Evolutionary conservation across 2,329 filamentous ascomycete species (phyloP), one percentile per base, ranked within the genome.

Genomic region (Colletotrichum spaethianum): DNA sequence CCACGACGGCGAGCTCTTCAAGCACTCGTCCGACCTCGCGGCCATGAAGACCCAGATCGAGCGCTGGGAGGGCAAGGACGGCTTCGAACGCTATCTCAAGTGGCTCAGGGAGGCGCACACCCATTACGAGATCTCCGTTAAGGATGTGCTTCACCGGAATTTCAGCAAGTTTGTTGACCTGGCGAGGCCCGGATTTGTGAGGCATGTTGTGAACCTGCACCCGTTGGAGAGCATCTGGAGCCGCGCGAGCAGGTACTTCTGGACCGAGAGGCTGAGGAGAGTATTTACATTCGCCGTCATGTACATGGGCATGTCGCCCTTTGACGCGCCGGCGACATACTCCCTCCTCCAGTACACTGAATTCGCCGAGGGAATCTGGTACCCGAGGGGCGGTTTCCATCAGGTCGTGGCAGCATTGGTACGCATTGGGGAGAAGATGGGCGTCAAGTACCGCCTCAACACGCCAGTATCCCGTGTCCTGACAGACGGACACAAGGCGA

Each of bases 241-340:
- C 8, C 83, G 93, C 36, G 90, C 92, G 3, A 84, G 88, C 33
- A 87, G 86, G 73, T 94, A 94, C 77, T 94, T 94, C 79, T 87
- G 85, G 84, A 92, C 91, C 0, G 92, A 94, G 77, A 84, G 92
- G 69, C 78, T 94, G 76, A 84, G 93, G 72, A 83, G 92, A 33
- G 92, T 93, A 0, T 94, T 94, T 75, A 94, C 93, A 0, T 94
- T 94, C 80, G 92, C 90, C 28, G 94, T 91, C 76, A 95, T 94
- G 93, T 94, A 95, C 77, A 93, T 94, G 90, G 93, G 93, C 0
- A 94, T 94, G 93, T 91, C 87, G 66, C 93, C 93, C 0, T 94
- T 93, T 78, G 91, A 93, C 77, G 92, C 93, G 0, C 93, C 93
- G 0, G 92, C 90, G 4, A 94, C 93, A 2, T 94, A 94, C 81